Evolutionary conservation across 2,329 filamentous ascomycete species (phyloP), one percentile per base, ranked within the genome.

Genomic region (Alternaria conjuncta): DNA sequence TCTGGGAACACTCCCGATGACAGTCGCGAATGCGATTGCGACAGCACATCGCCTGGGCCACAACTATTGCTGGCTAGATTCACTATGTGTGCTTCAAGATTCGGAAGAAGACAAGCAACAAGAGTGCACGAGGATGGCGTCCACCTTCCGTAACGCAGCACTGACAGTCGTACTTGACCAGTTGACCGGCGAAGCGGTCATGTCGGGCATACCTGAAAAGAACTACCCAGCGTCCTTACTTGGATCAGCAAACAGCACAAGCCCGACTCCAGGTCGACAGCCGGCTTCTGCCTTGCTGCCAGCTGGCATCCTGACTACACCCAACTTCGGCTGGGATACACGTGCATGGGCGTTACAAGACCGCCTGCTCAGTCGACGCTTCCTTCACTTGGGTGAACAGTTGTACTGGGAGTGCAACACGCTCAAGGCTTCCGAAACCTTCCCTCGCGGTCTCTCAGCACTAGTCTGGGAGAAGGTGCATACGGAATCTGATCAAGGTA

Each of bases 341-440:
- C 69, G 78, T 18, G 73, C 75, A 15, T 80, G 78, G 78, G 68
- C 65, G 9, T 70, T 79, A 3, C 78, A 80, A 66, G 78, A 79
- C 54, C 74, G 77, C 10, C 71, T 80, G 1, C 78, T 80, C 15
- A 77, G 76, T 23, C 72, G 68, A 13, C 71, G 78, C 13, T 69
- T 78, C 60, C 68, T 80, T 15, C 73, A 78, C 30, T 63, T 78
- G 11, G 72, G 75, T 36, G 70, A 73, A 57, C 78, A 80, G 54
- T 66, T 79, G 63, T 78, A 79, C 66, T 80, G 78, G 78, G 76
- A 80, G 49, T 80, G 78, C 60, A 76, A 76, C 63, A 64, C 69
- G 9, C 75, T 79, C 58, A 80, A 79, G 60, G 78, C 78, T 7
- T 77, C 74, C 5, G 74, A 78, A 50, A 79, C 75, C 6, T 79